phyloP scores from a whole-genome alignment of 2,329 filamentous ascomycete genomes.

The Tolypocladium tundrense region DNA sequence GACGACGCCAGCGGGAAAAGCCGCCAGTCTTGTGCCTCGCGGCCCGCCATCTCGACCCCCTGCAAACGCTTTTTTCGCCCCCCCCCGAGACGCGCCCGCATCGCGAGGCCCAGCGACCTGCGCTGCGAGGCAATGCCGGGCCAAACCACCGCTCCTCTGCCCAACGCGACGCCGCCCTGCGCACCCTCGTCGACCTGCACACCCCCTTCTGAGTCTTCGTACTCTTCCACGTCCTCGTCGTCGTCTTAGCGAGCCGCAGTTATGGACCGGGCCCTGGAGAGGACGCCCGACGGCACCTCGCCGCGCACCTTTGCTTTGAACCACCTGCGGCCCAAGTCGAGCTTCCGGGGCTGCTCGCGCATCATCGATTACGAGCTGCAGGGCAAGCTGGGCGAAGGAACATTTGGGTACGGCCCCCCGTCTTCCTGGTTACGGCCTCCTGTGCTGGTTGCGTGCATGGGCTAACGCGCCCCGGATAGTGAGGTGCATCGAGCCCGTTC shows the following conservation, averaged over 20 bases:
- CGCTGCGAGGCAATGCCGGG: not conserved
- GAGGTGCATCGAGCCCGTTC: slow-evolving; percentile 88
- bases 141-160: not conserved
- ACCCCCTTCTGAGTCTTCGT: not conserved
- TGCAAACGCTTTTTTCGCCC: not conserved
- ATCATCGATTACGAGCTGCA: slow-evolving; percentile 72
- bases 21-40: not conserved
- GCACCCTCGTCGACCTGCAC: not conserved
- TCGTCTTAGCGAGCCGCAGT: not conserved
- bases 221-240: not conserved
- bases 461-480: slow-evolving; percentile 26
- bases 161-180: not conserved
- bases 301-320: slow-evolving; percentile 47
- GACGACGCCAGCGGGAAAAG: not conserved
- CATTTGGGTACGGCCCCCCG: slow-evolving; percentile 60
- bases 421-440: not conserved
- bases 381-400: slow-evolving; percentile 85
- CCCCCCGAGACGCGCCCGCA: not conserved
- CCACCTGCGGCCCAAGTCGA: slow-evolving; percentile 43
- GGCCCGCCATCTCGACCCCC: not conserved
- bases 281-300: slow-evolving; percentile 31
- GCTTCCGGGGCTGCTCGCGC: slow-evolving; percentile 76
- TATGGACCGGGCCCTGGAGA: slow-evolving; percentile 21
- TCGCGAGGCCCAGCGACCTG: not conserved
- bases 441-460: not conserved